Base-by-base conservation (phyloP, 176 grass and related monocot genomes). In the Oropetium thomaeum region DNA sequence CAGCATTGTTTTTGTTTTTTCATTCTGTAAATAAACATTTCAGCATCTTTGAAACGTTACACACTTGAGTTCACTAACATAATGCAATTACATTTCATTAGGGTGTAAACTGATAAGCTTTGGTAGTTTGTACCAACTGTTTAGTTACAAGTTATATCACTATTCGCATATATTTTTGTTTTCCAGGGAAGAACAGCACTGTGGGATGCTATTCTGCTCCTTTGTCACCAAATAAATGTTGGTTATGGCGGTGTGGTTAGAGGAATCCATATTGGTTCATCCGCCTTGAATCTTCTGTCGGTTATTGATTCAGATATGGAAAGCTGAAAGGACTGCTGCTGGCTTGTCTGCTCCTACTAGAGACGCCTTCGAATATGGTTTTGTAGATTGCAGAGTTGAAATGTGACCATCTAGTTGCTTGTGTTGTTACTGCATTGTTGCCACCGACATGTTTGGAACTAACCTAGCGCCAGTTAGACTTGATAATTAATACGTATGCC, bases 161-260 rank as follows among this genome's bases (percentile, higher is more conserved):
- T 65, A 12, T 51, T 33, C 19, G 42, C 55, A 2, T 63, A 20
- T 86, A 20, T 61, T 76, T 73, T 41, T 23, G 33, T 42, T 65
- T 83, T 82, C 25, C 84, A 98, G 95, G 95, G 95, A 86, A 91
- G 95, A 79, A 98, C 95, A 45, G 95, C 95, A 54, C 55, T 98
- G 33, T 98, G 89, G 95, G 95, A 98, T 87, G 82, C 95, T 37
- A 92, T 98, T 85, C 85, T 98, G 82, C 91, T 98, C 67, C 70
- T 98, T 23, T 98, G 95, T 62, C 84, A 98, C 81, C 92, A 86
- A 76, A 89, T 98, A 74, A 89, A 92, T 4, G 43, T 77, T 67
- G 89, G 83, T 25, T 98, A 98, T 77, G 91, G 90, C 1, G 79
- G 95, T 62, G 73, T 94, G 31, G 84, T 98, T 30, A 93, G 91